These are phyloP conservation scores for Pyrenophora seminiperda DNA, from an alignment of 2,329 filamentous ascomycete species.

Conservation along the genomic window DNA sequence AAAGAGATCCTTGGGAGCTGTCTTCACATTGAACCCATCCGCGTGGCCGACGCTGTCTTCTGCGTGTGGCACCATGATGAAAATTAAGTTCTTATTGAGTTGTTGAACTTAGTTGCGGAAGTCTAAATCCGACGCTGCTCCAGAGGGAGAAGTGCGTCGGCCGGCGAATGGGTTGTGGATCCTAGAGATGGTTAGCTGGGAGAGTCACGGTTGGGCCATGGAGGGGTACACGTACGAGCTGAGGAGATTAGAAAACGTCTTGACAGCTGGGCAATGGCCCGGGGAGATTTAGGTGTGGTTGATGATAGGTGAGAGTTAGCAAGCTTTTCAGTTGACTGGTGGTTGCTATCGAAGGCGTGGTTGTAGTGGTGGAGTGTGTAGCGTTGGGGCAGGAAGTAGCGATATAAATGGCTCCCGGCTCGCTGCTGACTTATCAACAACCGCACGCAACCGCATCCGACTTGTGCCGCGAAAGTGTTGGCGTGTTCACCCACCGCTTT, in stretches of 20 bases:
- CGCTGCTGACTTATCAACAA: conserved; percentile 28
- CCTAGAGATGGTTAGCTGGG: conserved; percentile 56
- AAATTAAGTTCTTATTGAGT: conserved; percentile 31
- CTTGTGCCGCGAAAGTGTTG: conserved; percentile 28
- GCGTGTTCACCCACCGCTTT: conserved; percentile 39
- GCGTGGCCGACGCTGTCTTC: conserved; percentile 64
- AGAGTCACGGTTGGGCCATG: conserved; percentile 7
- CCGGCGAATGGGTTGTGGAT: conserved; percentile 95
- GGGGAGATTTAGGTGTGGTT: conserved; percentile 28
- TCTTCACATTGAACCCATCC: conserved; percentile 56
- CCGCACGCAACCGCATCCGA: conserved; percentile 28
- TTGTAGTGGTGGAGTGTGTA: conserved; percentile 16
- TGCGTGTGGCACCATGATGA: conserved; percentile 92
- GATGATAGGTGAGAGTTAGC: conserved; percentile 14
- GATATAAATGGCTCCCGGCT: conserved; percentile 28
- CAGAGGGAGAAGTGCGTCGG: conserved; percentile 89
- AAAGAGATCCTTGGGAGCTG: conserved; percentile 68
- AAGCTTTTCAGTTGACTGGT: conserved; percentile 13
- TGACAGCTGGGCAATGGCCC: conserved; percentile 67
- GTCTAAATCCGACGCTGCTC: conserved; percentile 71
- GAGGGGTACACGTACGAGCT: conserved; percentile 75
- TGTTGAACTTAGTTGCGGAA: conserved; percentile 44
- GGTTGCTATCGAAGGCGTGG: conserved; percentile 9
- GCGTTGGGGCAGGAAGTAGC: conserved; percentile 6
- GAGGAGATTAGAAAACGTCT: conserved; percentile 98